Percentiles rank a stretch among this genome's conserved stretches.
phyloP scores from a whole-genome alignment of 805 yeast genomes.

The Zygoascus flipseniorum region DNA sequence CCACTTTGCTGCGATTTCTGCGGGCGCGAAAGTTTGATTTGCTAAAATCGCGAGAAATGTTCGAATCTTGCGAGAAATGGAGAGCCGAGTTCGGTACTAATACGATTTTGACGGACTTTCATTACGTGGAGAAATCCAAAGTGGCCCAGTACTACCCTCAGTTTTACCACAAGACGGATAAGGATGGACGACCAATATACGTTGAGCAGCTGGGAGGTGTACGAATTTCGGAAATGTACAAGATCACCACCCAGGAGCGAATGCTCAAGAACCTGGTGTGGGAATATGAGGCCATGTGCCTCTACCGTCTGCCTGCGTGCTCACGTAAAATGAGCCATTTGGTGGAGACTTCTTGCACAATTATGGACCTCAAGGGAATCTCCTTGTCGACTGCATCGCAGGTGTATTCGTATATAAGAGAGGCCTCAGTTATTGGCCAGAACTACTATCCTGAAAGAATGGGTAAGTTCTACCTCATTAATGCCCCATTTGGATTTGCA shows the following conservation, averaged over 20 bases:
- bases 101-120: conserved; percentile 78
- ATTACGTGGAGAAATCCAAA: conserved; percentile 83
- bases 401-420: conserved; percentile 81
- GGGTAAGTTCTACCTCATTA: conserved; percentile 94
- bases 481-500: conserved; percentile 96
- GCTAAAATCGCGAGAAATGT: conserved; percentile 73
- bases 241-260: conserved; percentile 89
- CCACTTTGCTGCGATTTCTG: conserved; percentile 71
- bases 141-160: conserved; percentile 92
- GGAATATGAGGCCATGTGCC: conserved; percentile 91
- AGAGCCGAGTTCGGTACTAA: conserved; percentile 79
- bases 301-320: conserved; percentile 85
- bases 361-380: conserved; percentile 90
- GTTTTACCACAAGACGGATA: conserved; percentile 94
- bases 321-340: conserved; percentile 71
- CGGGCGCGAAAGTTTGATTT: conserved; percentile 94
- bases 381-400: conserved; percentile 76
- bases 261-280: conserved; percentile 93
- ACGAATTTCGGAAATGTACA: conserved; percentile 82
- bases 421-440: conserved; percentile 91
- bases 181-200: conserved; percentile 94
- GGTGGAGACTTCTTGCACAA: conserved; percentile 94
- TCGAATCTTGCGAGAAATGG: conserved; percentile 83
- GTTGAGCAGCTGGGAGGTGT: conserved; percentile 90
- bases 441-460: conserved; percentile 97